Base-by-base conservation (phyloP, 495 filamentous ascomycete species). In the Podospora sp. region DNA sequence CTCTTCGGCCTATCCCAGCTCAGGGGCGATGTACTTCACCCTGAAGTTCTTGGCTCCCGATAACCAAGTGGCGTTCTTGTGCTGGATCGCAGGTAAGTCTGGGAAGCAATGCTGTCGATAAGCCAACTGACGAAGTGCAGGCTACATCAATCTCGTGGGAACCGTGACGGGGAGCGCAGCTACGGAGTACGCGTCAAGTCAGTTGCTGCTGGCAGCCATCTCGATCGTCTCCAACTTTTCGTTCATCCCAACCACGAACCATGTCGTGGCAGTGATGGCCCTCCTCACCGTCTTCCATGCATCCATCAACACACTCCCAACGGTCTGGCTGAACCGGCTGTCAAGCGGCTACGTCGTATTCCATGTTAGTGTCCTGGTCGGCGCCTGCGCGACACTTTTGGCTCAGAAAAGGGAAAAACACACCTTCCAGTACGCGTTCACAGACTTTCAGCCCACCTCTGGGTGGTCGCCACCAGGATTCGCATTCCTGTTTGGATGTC, bases 61-160 rank as follows among this genome's bases (percentile, higher is more conserved):
- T 24, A 66, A 73, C 1, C 80, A 83, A 40, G 79, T 83, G 2
- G 77, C 83, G 0, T 69, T 83, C 20, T 74, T 81, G 68, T 79
- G 79, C 25, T 86, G 84, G 84, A 75, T 86, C 26, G 81, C 74
- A 6, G 75, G 75, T 69, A 62, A 20, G 66, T 58, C n/a, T 20
- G 4, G 9, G 20, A 12, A 40, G n/a, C 22, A 16, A 7, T 35
- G 22, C 35, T 27, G 16, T 12, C 24, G 29, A 8, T 3, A 33
- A 40, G 5, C 12, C 16, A n/a, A 6, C 50, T 65, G n/a, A 65
- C 63, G 26, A 2, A 6, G 7, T 9, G 1, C 26, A 77, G 89
- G 89, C 0, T 91, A 89, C 86, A 81, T 90, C 73, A 91, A 90
- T 67, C 81, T 91, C 1, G 79, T 90, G 5, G 89, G 89, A 49